Percentiles rank a stretch among this genome's conserved stretches.
phyloP scores from a whole-genome alignment of 2,329 filamentous ascomycete genomes.

The Colletotrichum zoysiae region DNA sequence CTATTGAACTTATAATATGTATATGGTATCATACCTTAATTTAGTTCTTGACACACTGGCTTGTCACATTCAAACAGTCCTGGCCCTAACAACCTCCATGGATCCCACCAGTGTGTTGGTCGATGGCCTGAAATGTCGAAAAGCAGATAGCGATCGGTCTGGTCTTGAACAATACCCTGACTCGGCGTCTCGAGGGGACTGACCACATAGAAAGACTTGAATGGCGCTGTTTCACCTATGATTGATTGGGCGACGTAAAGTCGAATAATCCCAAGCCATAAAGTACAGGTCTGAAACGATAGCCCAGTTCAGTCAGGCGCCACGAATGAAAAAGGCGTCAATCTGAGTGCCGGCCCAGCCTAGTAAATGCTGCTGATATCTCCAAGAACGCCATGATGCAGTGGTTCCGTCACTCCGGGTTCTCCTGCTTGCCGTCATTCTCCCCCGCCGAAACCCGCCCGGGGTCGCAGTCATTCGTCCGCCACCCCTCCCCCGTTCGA shows the following conservation, averaged over 20 bases:
- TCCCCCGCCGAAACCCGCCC: neutral
- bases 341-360: constrained; percentile 16
- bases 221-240: neutral
- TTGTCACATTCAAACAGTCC: no score
- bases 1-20: no score
- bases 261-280: no score
- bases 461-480: neutral
- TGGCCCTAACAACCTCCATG: no score
- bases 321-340: constrained; percentile 18
- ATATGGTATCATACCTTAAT: no score
- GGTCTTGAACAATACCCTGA: no score
- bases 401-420: neutral
- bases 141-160: no score
- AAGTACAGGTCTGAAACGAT: neutral
- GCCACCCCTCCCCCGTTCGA: neutral
- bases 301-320: neutral
- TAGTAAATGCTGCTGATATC: constrained; percentile 17
- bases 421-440: neutral
- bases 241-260: neutral
- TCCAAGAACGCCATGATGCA: constrained; percentile 25
- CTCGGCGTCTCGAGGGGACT: no score
- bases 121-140: no score
- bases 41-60: no score
- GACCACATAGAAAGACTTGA: neutral
- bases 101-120: no score